phyloP scores from a whole-genome alignment of 257 asterid species.

The Fraxinus excelsior region DNA sequence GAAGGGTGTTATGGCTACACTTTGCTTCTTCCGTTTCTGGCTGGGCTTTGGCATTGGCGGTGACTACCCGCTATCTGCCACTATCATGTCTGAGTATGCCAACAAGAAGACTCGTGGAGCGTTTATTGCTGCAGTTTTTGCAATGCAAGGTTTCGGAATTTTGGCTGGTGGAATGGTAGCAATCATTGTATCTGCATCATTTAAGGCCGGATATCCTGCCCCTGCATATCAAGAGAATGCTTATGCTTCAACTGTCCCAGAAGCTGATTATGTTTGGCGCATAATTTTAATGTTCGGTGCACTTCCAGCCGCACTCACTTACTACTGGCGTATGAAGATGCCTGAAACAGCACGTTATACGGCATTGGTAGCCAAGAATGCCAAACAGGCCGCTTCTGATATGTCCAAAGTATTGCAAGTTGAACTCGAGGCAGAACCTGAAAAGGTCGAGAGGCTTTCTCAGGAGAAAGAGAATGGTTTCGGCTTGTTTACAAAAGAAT shows the following conservation, averaged over 20 bases:
- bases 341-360: slow-evolving; percentile 25
- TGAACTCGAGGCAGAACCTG: slow-evolving; percentile 5
- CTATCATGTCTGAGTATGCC: slow-evolving; percentile 18
- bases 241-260: slow-evolving; percentile 5
- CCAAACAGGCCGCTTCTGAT: slow-evolving; percentile 8
- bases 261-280: slow-evolving; percentile 19
- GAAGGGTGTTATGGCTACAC: slow-evolving; percentile 6
- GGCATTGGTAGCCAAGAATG: slow-evolving; percentile 18
- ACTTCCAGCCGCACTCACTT: slow-evolving; percentile 15
- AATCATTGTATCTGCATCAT: not conserved
- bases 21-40: slow-evolving; percentile 27
- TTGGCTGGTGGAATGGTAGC: slow-evolving; percentile 22
- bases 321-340: slow-evolving; percentile 29
- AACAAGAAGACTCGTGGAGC: slow-evolving; percentile 16
- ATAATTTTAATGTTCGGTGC: slow-evolving; percentile 15
- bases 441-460: not conserved
- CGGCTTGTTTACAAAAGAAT: slow-evolving; percentile 24
- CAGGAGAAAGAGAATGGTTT: not conserved
- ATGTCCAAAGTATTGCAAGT: slow-evolving; percentile 19
- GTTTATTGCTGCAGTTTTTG: slow-evolving; percentile 15
- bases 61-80: slow-evolving; percentile 21
- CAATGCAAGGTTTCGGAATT: slow-evolving; percentile 26
- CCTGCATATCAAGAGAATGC: not conserved
- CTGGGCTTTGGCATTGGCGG: slow-evolving; percentile 26
- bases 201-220: slow-evolving; percentile 18